Evolutionary conservation across 1,284 basidiomycete species (phyloP), one percentile per base, ranked within the genome.

Genomic region (Chiua sp.): DNA sequence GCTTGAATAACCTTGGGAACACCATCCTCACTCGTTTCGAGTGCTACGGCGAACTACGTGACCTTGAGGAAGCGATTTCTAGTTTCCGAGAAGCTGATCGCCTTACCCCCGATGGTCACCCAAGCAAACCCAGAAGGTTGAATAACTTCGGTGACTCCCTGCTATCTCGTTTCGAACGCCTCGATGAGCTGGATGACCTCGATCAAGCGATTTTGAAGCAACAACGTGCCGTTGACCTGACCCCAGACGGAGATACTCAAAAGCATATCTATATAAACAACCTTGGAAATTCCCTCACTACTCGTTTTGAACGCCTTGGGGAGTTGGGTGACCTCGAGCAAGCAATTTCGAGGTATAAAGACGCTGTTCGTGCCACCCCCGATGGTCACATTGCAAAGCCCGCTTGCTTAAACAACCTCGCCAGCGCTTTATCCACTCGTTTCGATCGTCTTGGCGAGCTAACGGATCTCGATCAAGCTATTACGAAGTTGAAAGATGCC

Each of bases 51-150:
- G 32, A 32, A 11, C 32, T n/a, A 3, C n/a, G 5, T 20, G 60
- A 61, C 22, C 44, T 61, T 6, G 60, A 62, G n/a, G 26, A 51
- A 22, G 59, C 59, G 7, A 62, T 61, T 28, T 48, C 28, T 4
- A 62, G 13, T 15, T 22, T 35, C 12, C 32, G 6, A 23, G 22
- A 49, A 13, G 60, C 60, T 33, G 30, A 52, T 3, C 12, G 37
- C 3, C 55, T 52, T 15, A 51, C 42, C 16, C 60, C 55, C 11
- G 32, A 63, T 13, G 35, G 33, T 10, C 61, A 53, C 28, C 35
- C 48, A 7, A 4, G 30, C 6, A 51, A 26, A 44, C 55, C 60
- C 5, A 1, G 2, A 3, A 13, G 10, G n/a, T 18, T 62, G 13
- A 23, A 30, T 7, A 35, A 7, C 26, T 51, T 61, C 11, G 47